phyloP scores from a whole-genome alignment of 805 yeast genomes.

The Dipodascopsis uninucleata region DNA sequence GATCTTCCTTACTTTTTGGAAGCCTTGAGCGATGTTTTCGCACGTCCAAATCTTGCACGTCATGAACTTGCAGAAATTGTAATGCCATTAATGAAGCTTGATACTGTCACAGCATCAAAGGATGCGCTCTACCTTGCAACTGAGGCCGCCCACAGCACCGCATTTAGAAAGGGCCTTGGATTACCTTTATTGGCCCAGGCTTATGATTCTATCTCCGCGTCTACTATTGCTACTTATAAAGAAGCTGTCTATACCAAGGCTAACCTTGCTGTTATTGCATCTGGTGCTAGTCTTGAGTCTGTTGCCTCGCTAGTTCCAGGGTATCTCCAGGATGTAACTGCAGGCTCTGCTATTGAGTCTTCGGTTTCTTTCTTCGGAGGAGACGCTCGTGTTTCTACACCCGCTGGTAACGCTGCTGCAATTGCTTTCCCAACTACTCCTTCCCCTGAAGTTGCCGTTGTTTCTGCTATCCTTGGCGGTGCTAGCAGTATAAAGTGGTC shows the following conservation, averaged over 20 bases:
- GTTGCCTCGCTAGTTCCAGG: slow-evolving; percentile 63
- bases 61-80: slow-evolving; percentile 83
- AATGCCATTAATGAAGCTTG: slow-evolving; percentile 69
- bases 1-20: slow-evolving; percentile 89
- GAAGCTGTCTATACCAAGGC: slow-evolving; percentile 62
- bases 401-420: slow-evolving; percentile 67
- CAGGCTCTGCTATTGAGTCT: slow-evolving; percentile 49
- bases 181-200: slow-evolving; percentile 75
- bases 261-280: slow-evolving; percentile 66
- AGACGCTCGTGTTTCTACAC: slow-evolving; percentile 56
- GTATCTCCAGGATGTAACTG: slow-evolving; percentile 50
- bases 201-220: slow-evolving; percentile 51
- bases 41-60: slow-evolving; percentile 27
- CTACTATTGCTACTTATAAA: slow-evolving; percentile 66
- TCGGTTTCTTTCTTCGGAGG: slow-evolving; percentile 53
- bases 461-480: slow-evolving; percentile 60
- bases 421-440: slow-evolving; percentile 75
- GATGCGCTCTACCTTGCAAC: slow-evolving; percentile 58
- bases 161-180: slow-evolving; percentile 87
- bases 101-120: slow-evolving; percentile 50
- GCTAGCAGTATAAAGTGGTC: slow-evolving; percentile 52
- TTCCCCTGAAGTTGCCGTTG: slow-evolving; percentile 62
- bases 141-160: slow-evolving; percentile 72
- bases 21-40: slow-evolving; percentile 65
- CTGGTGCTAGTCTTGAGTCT: slow-evolving; percentile 71